Evolutionary conservation across 208 protist species (phyloP).

Genomic region (Crithidia sp.): DNA sequence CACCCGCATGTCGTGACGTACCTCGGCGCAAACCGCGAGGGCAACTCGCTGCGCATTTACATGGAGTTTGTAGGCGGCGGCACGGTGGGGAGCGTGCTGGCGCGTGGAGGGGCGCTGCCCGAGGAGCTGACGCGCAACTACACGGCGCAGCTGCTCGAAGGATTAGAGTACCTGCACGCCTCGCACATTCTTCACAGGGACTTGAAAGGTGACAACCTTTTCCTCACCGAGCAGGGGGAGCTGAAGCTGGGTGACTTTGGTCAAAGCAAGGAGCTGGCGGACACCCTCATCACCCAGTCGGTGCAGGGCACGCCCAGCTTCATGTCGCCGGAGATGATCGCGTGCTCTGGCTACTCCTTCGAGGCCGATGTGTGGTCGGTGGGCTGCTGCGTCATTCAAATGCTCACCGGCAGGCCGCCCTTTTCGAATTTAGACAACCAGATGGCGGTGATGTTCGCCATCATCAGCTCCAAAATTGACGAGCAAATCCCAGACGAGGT

Average conservation of each 20-base stretch:
- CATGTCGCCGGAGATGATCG: slow-evolving; percentile 95
- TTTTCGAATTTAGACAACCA: slow-evolving; percentile 87
- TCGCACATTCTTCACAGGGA: slow-evolving; percentile 91
- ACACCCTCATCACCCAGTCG: slow-evolving; percentile 83
- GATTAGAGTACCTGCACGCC: slow-evolving; percentile 90
- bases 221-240: slow-evolving; percentile 73
- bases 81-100: slow-evolving; percentile 71
- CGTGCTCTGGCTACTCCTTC: slow-evolving; percentile 86
- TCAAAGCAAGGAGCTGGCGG: slow-evolving; percentile 86
- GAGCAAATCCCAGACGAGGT: slow-evolving; percentile 73
- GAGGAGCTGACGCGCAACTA: slow-evolving; percentile 77
- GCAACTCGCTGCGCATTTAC: slow-evolving; percentile 86
- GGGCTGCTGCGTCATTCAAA: slow-evolving; percentile 91
- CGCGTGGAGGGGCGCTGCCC: slow-evolving; percentile 58
- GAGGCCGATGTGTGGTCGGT: slow-evolving; percentile 94
- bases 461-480: slow-evolving; percentile 79
- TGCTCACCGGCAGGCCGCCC: slow-evolving; percentile 88
- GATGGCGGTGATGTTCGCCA: slow-evolving; percentile 92
- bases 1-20: slow-evolving; percentile 93
- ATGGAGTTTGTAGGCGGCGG: slow-evolving; percentile 93
- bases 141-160: slow-evolving; percentile 84
- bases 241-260: slow-evolving; percentile 93
- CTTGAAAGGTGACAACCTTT: slow-evolving; percentile 93
- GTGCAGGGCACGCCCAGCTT: slow-evolving; percentile 93
- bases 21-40: slow-evolving; percentile 73